A percentile compares a stretch with the other conserved stretches of the same genome.
phyloP scores from a whole-genome alignment of 2,329 filamentous ascomycete genomes.

The Ambrosiella xylebori region DNA sequence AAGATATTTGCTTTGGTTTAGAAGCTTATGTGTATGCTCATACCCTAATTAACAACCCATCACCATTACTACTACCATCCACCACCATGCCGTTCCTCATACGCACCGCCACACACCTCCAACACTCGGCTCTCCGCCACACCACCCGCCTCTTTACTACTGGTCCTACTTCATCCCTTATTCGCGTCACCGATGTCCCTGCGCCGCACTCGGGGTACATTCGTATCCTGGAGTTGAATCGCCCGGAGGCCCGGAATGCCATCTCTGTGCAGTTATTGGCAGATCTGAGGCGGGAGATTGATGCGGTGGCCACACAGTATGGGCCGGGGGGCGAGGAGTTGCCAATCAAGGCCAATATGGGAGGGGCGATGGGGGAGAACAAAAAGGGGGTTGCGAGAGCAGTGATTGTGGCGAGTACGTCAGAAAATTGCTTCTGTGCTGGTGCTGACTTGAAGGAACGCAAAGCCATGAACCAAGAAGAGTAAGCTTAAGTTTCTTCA shows the following conservation, averaged over 20 bases:
- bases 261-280: constrained; percentile 65
- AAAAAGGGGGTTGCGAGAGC: constrained; percentile 51
- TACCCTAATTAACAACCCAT: background rate
- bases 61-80: background rate
- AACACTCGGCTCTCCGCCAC: background rate
- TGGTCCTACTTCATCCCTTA: constrained; percentile 31
- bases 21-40: background rate
- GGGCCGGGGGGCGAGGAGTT: constrained; percentile 41
- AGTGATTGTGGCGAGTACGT: constrained; percentile 65
- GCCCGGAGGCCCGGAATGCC: constrained; percentile 73
- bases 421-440: constrained; percentile 81
- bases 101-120: background rate
- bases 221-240: constrained; percentile 73
- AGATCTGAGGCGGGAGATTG: constrained; percentile 54
- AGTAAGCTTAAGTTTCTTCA: constrained; percentile 46
- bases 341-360: constrained; percentile 24
- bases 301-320: constrained; percentile 50
- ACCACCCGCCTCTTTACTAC: constrained; percentile 23
- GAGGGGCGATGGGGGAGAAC: constrained; percentile 27
- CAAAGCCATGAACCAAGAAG: constrained; percentile 53
- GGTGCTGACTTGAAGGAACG: constrained; percentile 90
- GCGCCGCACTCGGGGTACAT: constrained; percentile 70
- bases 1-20: too few relatives aligned
- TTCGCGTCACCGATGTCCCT: constrained; percentile 58
- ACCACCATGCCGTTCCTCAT: background rate